phyloP scores from a whole-genome alignment of 2,329 filamentous ascomycete species.

The Didymella sp. region DNA sequence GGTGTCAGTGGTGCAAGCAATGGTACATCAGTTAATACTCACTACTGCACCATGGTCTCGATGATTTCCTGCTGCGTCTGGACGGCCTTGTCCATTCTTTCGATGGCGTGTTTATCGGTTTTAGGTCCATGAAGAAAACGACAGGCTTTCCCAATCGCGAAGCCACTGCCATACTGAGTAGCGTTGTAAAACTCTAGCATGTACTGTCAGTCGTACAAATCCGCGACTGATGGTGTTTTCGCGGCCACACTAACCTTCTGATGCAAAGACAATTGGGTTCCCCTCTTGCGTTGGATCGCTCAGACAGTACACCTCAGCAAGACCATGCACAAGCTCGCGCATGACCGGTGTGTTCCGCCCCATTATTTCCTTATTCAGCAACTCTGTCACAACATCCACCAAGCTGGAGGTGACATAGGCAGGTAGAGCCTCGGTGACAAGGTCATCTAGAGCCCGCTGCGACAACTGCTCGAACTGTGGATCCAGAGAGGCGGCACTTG shows the following conservation, averaged over 20 bases:
- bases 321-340: slow-evolving; percentile 69
- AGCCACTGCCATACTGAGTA: slow-evolving; percentile 74
- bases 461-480: slow-evolving; percentile 65
- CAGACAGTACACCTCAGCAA: slow-evolving; percentile 77
- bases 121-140: slow-evolving; percentile 77
- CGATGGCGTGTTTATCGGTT: slow-evolving; percentile 67
- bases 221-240: neutral
- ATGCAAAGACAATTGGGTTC: slow-evolving; percentile 77
- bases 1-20: slow-evolving; percentile 2
- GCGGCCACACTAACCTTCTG: slow-evolving; percentile 61
- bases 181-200: slow-evolving; percentile 70
- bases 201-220: neutral
- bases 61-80: slow-evolving; percentile 68
- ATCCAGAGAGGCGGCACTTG: slow-evolving; percentile 58
- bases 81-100: slow-evolving; percentile 67
- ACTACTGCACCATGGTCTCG: slow-evolving; percentile 77
- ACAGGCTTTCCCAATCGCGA: slow-evolving; percentile 76
- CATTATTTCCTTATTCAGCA: slow-evolving; percentile 70
- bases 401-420: slow-evolving; percentile 72
- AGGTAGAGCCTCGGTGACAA: slow-evolving; percentile 71
- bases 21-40: slow-evolving; percentile 9
- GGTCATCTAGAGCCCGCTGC: slow-evolving; percentile 64
- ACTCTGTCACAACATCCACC: slow-evolving; percentile 69
- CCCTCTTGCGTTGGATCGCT: slow-evolving; percentile 74
- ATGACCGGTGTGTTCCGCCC: slow-evolving; percentile 68